Evolutionary conservation across 2,329 filamentous ascomycete genomes (phyloP), one percentile per base, ranked within the genome.

Genomic region (Polychaeton citri): DNA sequence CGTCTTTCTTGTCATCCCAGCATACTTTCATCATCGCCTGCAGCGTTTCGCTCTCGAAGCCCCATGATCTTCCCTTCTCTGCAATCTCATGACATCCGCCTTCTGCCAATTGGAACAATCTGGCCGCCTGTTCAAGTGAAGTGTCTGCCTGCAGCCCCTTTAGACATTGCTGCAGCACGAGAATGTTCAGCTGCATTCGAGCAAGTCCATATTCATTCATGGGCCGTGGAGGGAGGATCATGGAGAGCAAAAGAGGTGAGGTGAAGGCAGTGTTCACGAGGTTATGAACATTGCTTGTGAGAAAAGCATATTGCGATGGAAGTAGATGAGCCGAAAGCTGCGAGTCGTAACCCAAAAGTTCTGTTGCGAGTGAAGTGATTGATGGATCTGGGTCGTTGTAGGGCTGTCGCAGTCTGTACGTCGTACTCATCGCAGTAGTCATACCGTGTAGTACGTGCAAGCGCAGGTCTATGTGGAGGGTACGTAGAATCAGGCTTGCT

Each of bases 121-220:
- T 69, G 15, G 74, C 70, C 1, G 79, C 73, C 21, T 73, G 64
- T 3, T 68, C 66, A 19, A 88, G 65, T 38, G 72, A 69, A 3
- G 82, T 78, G 6, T 71, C 72, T 2, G 73, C 68, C 58, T 90
- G 85, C 36, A 98, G 79, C 46, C 93, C 93, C 64, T 94, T 94
- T 37, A 98, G 74, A 51, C 94, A 95, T 56, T 98, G 90, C 61
- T 96, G 88, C 35, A 98, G 66, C 28, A 98, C 90, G 17, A 95
- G 71, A 33, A 95, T 85, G 56, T 98, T 94, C 51, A 96, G 74
- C 56, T 86, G 80, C 74, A 98, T 86, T 24, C 86, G 74, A n/a
- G 78, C 76, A 40, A 79, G 83, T 30, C 90, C 90, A 48, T 81
- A 74, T 24, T 63, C 65, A 57, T 98, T 95, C 77, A 98, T 88